Evolutionary conservation across 768 basidiomycete genomes (phyloP).

Genomic region (Suillus weaverae): DNA sequence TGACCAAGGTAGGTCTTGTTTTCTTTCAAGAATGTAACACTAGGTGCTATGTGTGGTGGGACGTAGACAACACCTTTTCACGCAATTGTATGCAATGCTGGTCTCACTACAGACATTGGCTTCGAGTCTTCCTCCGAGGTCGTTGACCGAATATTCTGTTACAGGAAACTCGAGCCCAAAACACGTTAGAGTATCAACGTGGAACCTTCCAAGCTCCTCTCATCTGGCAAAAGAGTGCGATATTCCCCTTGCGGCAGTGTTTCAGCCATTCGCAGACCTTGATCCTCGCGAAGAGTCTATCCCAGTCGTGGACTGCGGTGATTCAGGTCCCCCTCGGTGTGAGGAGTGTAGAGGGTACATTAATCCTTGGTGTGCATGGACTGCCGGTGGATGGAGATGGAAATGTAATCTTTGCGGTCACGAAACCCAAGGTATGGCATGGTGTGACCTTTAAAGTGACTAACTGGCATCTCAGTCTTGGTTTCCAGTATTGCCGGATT

Average conservation of each 20-base stretch:
- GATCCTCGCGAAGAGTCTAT: conserved; percentile 76
- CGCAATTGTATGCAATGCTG: not conserved
- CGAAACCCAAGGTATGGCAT: conserved; percentile 70
- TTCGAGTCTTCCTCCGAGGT: not conserved
- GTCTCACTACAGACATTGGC: not conserved
- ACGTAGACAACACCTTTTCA: not conserved
- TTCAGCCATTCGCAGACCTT: conserved; percentile 90
- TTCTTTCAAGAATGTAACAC: not conserved
- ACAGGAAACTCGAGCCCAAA: conserved; percentile 89
- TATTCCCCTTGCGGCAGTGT: conserved; percentile 79
- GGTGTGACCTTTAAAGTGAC: conserved; percentile 3
- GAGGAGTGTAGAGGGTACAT: conserved; percentile 84
- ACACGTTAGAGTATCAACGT: conserved; percentile 86
- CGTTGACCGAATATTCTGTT: conserved; percentile 1
- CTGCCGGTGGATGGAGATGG: conserved; percentile 82
- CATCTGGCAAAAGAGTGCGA: conserved; percentile 79
- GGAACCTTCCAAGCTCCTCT: conserved; percentile 81
- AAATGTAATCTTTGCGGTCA: conserved; percentile 88
- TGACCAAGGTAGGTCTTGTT: conserved; percentile 69
- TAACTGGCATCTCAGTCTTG: not conserved
- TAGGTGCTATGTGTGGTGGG: not conserved
- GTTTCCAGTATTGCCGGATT: conserved; percentile 67
- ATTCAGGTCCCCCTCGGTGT: conserved; percentile 80
- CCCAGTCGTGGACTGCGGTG: conserved; percentile 72
- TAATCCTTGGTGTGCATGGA: conserved; percentile 91